Percentiles rank a stretch among this genome's conserved stretches.
These are phyloP conservation scores for Fraxinus platypoda DNA, from an alignment of 305 asterid genomes.

Conservation along the genomic window DNA sequence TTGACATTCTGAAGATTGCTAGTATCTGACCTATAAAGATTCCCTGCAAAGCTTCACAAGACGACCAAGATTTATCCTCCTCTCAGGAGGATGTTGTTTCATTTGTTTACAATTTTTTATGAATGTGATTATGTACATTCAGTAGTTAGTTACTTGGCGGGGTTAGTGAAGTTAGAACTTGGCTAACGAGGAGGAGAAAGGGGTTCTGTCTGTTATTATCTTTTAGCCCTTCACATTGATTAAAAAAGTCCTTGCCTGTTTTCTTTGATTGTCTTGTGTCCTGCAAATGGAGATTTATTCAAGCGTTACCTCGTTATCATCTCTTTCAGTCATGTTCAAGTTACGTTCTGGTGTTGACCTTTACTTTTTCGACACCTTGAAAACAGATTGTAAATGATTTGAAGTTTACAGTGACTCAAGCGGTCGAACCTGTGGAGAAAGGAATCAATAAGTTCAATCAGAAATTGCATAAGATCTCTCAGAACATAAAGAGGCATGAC, in stretches of 20 bases:
- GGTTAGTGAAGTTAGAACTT: neutral
- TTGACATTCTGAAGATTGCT: neutral
- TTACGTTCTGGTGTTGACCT: neutral
- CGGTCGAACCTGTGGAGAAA: constrained; percentile 94
- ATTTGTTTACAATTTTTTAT: neutral
- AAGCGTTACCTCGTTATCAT: neutral
- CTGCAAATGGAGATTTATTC: neutral
- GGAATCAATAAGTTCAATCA: constrained; percentile 78
- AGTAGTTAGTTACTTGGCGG: neutral
- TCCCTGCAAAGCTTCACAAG: neutral
- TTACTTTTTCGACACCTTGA: neutral
- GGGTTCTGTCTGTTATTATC: neutral
- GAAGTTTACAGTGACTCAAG: constrained; percentile 86
- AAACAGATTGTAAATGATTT: constrained; percentile 90
- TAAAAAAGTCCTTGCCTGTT: neutral
- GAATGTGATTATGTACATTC: neutral
- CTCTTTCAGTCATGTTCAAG: neutral
- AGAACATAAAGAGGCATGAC: constrained; percentile 79
- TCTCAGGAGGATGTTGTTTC: neutral
- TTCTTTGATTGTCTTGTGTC: neutral
- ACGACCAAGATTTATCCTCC: neutral
- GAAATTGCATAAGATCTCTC: constrained; percentile 73
- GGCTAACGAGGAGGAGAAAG: neutral
- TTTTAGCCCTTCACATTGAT: neutral
- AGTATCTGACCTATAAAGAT: neutral